Conservation (phyloP, 768 basidiomycete genomes). For the Mycena maculata region DNA sequence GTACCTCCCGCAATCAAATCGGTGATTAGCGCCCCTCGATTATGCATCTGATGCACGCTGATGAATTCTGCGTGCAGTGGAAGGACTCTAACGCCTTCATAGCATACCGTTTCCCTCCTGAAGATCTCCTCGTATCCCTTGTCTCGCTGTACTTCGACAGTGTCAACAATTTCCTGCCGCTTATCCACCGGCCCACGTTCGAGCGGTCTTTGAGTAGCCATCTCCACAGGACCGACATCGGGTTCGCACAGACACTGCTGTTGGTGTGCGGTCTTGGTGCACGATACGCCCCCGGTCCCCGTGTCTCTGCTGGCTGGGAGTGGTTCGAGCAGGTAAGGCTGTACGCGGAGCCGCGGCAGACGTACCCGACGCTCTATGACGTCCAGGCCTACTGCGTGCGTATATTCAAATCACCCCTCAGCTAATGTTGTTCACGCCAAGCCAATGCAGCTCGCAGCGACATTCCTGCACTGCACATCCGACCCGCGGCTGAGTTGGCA, state of each 20-base stretch:
- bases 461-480: constrained; percentile 62
- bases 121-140: constrained; percentile 62
- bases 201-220: constrained; percentile 51
- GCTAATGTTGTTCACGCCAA: background rate
- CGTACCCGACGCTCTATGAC: constrained; percentile 75
- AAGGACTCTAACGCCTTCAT: background rate
- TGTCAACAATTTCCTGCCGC: constrained; percentile 66
- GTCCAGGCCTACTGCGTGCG: constrained; percentile 74
- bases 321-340: constrained; percentile 77
- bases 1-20: constrained; percentile 54
- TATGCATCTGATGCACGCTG: too few species aligned
- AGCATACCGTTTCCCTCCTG: constrained; percentile 60
- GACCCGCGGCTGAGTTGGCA: constrained; percentile 76
- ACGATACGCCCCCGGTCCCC: constrained; percentile 66
- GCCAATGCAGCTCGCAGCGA: constrained; percentile 59
- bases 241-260: constrained; percentile 70
- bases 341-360: constrained; percentile 69
- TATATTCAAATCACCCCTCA: constrained; percentile 3
- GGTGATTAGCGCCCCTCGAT: too few species aligned
- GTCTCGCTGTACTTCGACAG: constrained; percentile 73
- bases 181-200: constrained; percentile 81
- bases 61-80: background rate
- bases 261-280: constrained; percentile 79
- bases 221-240: constrained; percentile 58
- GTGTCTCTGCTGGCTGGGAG: constrained; percentile 68